phyloP scores from a whole-genome alignment of 768 basidiomycete genomes.

The Leccinum uliginosum region DNA sequence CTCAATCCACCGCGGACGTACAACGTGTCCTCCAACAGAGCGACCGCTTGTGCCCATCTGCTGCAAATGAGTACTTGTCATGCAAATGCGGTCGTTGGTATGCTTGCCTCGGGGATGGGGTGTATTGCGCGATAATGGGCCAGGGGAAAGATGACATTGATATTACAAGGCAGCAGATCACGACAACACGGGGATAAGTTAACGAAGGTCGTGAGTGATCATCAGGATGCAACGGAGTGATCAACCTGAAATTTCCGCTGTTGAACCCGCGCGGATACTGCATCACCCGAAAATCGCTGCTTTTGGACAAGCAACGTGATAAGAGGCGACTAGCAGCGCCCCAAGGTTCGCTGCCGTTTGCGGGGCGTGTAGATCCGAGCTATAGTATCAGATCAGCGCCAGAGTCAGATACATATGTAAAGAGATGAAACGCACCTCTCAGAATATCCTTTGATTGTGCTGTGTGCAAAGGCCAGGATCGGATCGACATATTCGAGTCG shows the following conservation, averaged over 20 bases:
- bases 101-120: constrained; percentile 24
- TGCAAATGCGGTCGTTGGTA: neutral
- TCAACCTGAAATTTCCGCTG: neutral
- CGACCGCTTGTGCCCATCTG: constrained; percentile 83
- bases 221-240: constrained; percentile 3
- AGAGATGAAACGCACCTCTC: constrained; percentile 54
- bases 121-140: constrained; percentile 12
- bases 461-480: constrained; percentile 85
- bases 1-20: constrained; percentile 81
- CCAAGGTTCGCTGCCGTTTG: constrained; percentile 80
- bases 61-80: constrained; percentile 5
- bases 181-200: constrained; percentile 12
- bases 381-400: constrained; percentile 22
- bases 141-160: constrained; percentile 13
- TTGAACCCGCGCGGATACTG: constrained; percentile 9
- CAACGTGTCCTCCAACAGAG: constrained; percentile 53
- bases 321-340: too few species aligned
- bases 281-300: neutral
- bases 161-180: constrained; percentile 8
- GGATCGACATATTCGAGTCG: constrained; percentile 96
- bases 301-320: constrained; percentile 9
- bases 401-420: neutral
- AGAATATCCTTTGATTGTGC: constrained; percentile 78
- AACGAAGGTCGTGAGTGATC: constrained; percentile 16
- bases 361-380: constrained; percentile 85